phyloP scores from a whole-genome alignment of 352 stramenopile species.

The Blastocystis sp. region DNA sequence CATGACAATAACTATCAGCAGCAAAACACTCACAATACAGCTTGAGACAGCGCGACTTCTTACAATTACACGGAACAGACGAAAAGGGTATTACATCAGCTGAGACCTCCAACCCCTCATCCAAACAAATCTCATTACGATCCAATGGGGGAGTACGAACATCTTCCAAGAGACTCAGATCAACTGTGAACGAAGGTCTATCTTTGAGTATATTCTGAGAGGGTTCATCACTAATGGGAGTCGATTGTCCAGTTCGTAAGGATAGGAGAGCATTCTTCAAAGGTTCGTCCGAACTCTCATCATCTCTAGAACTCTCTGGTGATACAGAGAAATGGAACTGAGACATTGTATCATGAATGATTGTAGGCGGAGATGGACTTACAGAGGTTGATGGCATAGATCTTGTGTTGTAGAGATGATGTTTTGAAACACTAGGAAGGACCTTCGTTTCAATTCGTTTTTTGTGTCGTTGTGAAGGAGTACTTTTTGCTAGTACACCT shows the following conservation, averaged over 20 bases:
- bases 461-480: background rate
- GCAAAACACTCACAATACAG: conserved; percentile 79
- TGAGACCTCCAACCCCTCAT: background rate
- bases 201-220: no score
- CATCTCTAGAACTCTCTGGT: background rate
- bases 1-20: conserved; percentile 57
- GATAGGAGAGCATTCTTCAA: background rate
- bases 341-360: no score
- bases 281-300: background rate
- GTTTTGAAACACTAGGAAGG: no score
- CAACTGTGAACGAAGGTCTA: no score
- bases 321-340: no score
- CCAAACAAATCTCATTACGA: background rate
- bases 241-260: background rate
- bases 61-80: conserved; percentile 80
- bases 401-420: no score
- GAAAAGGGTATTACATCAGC: background rate
- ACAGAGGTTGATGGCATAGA: no score
- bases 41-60: conserved; percentile 90
- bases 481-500: background rate
- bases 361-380: no score
- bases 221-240: background rate
- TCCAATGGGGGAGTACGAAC: no score
- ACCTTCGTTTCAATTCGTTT: no score
- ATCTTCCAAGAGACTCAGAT: no score